phyloP scores from a whole-genome alignment of 495 filamentous ascomycete genomes.

The Apiosordaria backusii region DNA sequence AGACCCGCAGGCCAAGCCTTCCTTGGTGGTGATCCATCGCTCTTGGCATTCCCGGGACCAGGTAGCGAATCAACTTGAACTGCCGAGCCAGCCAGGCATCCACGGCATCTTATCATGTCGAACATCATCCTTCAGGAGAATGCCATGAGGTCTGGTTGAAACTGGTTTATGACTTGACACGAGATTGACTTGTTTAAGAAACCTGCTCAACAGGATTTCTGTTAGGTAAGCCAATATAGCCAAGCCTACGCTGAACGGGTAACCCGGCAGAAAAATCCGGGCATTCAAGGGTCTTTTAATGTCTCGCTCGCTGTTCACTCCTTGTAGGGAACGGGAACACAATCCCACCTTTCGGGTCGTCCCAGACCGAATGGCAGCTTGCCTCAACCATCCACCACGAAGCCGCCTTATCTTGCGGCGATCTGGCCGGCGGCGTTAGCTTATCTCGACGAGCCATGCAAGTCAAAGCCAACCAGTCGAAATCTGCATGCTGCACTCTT shows the following conservation, averaged over 20 bases:
- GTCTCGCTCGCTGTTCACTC: not conserved
- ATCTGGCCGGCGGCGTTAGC: not conserved
- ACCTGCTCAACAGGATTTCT: not conserved
- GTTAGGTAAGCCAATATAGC: not conserved
- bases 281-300: not conserved
- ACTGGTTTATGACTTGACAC: not conserved
- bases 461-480: not conserved
- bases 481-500: constrained; percentile 4
- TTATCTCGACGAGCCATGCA: not conserved
- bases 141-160: not conserved
- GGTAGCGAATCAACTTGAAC: not conserved
- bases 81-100: not conserved
- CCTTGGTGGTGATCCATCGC: not conserved
- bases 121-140: not conserved
- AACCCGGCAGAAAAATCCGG: not conserved
- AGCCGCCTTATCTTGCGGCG: not conserved
- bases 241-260: not conserved
- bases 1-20: not conserved
- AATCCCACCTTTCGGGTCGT: not conserved
- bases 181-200: not conserved
- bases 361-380: not conserved
- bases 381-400: not conserved
- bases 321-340: not conserved
- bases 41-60: not conserved
- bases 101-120: not conserved